These are phyloP conservation scores for Leptographium galeiforme DNA, from an alignment of 2,329 filamentous ascomycete species.

Conservation along the genomic window DNA sequence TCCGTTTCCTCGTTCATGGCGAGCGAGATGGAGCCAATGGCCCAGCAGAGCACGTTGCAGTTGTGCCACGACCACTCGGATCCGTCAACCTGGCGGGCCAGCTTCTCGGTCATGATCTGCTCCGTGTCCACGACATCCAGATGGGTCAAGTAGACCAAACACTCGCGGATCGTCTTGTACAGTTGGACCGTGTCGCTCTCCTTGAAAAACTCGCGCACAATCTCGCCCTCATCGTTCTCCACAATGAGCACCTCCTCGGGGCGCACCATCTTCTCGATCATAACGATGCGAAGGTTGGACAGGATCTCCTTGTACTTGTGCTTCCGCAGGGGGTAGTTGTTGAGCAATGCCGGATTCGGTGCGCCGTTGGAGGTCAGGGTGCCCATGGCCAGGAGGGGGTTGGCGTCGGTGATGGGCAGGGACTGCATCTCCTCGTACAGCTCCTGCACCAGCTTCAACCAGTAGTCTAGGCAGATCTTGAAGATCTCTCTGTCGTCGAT, in stretches of 20 bases:
- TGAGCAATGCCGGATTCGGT: slow-evolving; percentile 69
- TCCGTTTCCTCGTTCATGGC: slow-evolving; percentile 99
- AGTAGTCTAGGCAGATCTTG: slow-evolving; percentile 98
- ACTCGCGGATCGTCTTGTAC: slow-evolving; percentile 97
- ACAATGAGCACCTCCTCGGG: slow-evolving; percentile 97
- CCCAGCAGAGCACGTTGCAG: slow-evolving; percentile 99
- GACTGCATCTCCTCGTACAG: slow-evolving; percentile 98
- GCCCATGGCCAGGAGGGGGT: slow-evolving; percentile 73
- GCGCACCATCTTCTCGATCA: slow-evolving; percentile 99
- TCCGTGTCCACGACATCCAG: slow-evolving; percentile 95
- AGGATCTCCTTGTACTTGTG: slow-evolving; percentile 95
- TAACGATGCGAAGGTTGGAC: slow-evolving; percentile 86
- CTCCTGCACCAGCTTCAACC: slow-evolving; percentile 96
- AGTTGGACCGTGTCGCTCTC: slow-evolving; percentile 98
- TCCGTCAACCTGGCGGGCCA: slow-evolving; percentile 88
- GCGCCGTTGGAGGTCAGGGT: slow-evolving; percentile 68
- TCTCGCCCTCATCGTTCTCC: slow-evolving; percentile 99
- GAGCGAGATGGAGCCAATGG: slow-evolving; percentile 93
- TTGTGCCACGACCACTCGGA: slow-evolving; percentile 99
- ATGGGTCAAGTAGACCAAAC: slow-evolving; percentile 92
- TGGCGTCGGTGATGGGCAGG: slow-evolving; percentile 75
- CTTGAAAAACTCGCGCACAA: slow-evolving; percentile 97
- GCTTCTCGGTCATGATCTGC: slow-evolving; percentile 98
- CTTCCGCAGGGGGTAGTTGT: slow-evolving; percentile 87
- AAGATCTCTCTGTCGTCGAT: slow-evolving; percentile 99